Base-by-base conservation (phyloP, 352 stramenopile genomes). In the Phytophthora foliorum region DNA sequence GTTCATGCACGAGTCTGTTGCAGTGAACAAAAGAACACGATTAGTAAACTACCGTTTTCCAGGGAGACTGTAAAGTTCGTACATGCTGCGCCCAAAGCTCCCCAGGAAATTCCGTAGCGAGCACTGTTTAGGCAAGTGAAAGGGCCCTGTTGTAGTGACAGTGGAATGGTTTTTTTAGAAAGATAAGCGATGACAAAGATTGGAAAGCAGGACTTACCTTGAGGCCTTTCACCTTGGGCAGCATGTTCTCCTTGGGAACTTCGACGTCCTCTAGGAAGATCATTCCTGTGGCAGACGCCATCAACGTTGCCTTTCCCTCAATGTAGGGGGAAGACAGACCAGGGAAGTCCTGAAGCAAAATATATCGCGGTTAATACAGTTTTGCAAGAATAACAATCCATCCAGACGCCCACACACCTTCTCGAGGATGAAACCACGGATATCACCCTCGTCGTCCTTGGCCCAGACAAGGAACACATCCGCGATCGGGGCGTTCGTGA, bases 111-210 rank as follows among this genome's bases (percentile, higher is more conserved):
- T 32, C 97, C 97, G 72, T 96, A 99, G 22, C 97, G 90, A 48
- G 97, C 97, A 69, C 97, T 99, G 81, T 99, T 99, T 16, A 99
- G 71, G 69, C 97, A 99, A 38, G 88, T 97, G 77, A 99, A 99
- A 13, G 97, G 97, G n/a, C 96, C 97, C 68, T 91, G 78, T 25
- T 56, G 14, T 21, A 14, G 13, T 57, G 32, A 8, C 6, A 59
- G 17, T n/a, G 11, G 34, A 57, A 24, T 51, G 52, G 42, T 4
- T 9, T 45, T 45, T 13, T 42, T 45, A 45, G 34, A 19, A 19
- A 45, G 3, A 7, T 45, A 17, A 11, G 4, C 14, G 17, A 22
- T 24, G 38, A 45, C 6, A 4, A 45, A 5, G 13, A 11, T 19
- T 24, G 38, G 7, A 10, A 22, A 13, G 17, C 16, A 22, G 17